These are phyloP conservation scores for Cladophialophora chaetospira DNA, from an alignment of 2,329 filamentous ascomycete genomes.

Conservation along the genomic window DNA sequence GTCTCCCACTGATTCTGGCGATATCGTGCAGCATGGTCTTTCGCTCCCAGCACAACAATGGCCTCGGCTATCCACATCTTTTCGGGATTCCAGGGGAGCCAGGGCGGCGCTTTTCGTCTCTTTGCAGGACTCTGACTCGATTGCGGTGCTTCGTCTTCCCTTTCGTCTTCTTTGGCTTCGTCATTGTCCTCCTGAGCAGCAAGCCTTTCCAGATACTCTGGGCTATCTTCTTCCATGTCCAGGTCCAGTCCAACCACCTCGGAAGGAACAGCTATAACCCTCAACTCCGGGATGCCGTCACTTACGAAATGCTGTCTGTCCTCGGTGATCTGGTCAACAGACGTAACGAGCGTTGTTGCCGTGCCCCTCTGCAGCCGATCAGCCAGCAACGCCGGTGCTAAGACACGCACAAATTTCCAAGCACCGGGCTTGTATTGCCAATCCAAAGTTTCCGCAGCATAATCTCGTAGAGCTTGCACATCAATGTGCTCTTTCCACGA, in stretches of 20 bases:
- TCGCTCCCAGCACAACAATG: slow-evolving; percentile 65
- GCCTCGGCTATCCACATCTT: slow-evolving; percentile 70
- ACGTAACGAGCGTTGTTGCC: slow-evolving; percentile 36
- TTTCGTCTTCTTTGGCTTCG: slow-evolving; percentile 38
- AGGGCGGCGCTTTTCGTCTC: slow-evolving; percentile 50
- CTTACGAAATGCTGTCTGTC: slow-evolving; percentile 70
- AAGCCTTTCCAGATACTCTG: slow-evolving; percentile 43
- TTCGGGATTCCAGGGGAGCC: slow-evolving; percentile 67
- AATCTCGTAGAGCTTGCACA: slow-evolving; percentile 67
- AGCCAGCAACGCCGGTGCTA: slow-evolving; percentile 76
- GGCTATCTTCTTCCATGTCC: slow-evolving; percentile 68
- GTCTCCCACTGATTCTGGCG: slow-evolving; percentile 46
- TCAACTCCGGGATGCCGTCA: slow-evolving; percentile 74
- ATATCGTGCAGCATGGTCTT: slow-evolving; percentile 67
- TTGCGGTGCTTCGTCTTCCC: slow-evolving; percentile 22
- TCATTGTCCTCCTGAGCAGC: slow-evolving; percentile 34
- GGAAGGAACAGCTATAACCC: slow-evolving; percentile 74
- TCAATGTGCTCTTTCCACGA: slow-evolving; percentile 56
- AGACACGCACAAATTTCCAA: slow-evolving; percentile 77
- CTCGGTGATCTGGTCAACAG: slow-evolving; percentile 57
- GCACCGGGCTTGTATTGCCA: slow-evolving; percentile 80
- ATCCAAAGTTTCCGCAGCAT: slow-evolving; percentile 77
- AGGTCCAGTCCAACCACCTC: slow-evolving; percentile 78
- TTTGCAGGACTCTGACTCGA: slow-evolving; percentile 43
- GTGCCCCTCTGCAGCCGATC: slow-evolving; percentile 49